Percentiles rank a stretch among this genome's conserved stretches.
Evolutionary conservation across 176 grass and related monocot species (phyloP).

Genomic region (Zea mays): DNA sequence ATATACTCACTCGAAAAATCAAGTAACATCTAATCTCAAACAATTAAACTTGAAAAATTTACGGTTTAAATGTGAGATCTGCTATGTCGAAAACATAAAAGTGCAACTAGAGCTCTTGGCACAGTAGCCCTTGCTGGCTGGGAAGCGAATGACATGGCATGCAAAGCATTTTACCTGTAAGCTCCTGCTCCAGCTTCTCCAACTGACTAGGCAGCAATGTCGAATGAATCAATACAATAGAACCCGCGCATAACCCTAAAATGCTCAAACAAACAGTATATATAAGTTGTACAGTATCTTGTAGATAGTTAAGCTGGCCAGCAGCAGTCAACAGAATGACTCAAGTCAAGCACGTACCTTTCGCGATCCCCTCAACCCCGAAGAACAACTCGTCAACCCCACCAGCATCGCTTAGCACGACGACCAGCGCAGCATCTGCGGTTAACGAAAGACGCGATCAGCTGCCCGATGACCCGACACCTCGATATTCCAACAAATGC

Average conservation of each 20-base stretch:
- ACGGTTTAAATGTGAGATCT: neutral
- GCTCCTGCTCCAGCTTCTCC: conserved; percentile 56
- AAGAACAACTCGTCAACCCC: conserved; percentile 56
- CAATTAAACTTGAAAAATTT: neutral
- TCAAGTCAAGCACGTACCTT: conserved; percentile 34
- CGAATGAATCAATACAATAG: conserved; percentile 59
- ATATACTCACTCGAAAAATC: neutral
- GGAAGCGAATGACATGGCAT: neutral
- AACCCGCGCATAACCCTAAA: conserved; percentile 52
- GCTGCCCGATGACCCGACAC: neutral
- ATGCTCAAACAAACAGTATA: conserved; percentile 30
- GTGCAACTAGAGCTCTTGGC: neutral
- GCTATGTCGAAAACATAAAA: neutral
- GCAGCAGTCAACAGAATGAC: conserved; percentile 9
- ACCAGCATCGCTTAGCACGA: conserved; percentile 50
- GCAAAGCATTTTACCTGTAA: conserved; percentile 56
- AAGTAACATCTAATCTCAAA: conserved; percentile 1
- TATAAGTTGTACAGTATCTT: neutral
- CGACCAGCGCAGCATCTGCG: conserved; percentile 55
- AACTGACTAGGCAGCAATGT: conserved; percentile 50
- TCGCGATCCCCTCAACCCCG: conserved; percentile 45
- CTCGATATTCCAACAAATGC: conserved; percentile 32
- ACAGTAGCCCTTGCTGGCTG: neutral
- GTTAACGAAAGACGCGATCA: conserved; percentile 31
- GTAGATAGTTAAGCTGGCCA: neutral